Base-by-base conservation (phyloP, 164 flowering plant species). In the Amborella trichopoda region DNA sequence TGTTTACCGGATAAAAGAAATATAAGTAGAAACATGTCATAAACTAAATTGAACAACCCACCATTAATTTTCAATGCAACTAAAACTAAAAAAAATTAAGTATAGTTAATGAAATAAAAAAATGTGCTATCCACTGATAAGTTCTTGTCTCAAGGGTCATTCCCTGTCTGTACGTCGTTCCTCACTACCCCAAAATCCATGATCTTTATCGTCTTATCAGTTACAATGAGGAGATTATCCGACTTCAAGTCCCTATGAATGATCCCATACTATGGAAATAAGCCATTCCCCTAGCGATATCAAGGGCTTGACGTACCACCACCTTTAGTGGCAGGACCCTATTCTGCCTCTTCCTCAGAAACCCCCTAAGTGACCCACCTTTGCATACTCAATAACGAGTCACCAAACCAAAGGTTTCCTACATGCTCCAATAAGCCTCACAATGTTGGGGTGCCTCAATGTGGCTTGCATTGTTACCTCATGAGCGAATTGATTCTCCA, bases 81-180 rank as follows among this genome's bases (percentile, higher is more conserved):
- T n/a, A n/a, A n/a, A n/a, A n/a, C n/a, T n/a, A n/a, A n/a, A n/a
- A n/a, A n/a, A n/a, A n/a, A n/a, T n/a, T n/a, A n/a, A n/a, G n/a
- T n/a, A n/a, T n/a, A n/a, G n/a, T n/a, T n/a, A n/a, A n/a, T n/a
- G n/a, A n/a, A n/a, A n/a, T n/a, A n/a, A n/a, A n/a, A n/a, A n/a
- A n/a, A n/a, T 40, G 46, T 23, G 59, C 60, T 47, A 56, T 48
- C 53, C 53, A 56, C 17, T 53, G 60, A 34, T 56, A 48, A n/a
- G 60, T 56, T 23, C 53, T 53, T 5, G 60, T 56, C 41, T 56
- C 60, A 11, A 48, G 53, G 13, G 60, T 57, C 61, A 57, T 57
- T 6, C 61, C 61, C 61, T 13, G 61, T 57, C 50, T 50, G 61
- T 21, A 57, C 61, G 38, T 57, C 61, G 37, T 49, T 57, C 20